Evolutionary conservation across 176 grass and related monocot genomes (phyloP).

Genomic region (Avena insularis): DNA sequence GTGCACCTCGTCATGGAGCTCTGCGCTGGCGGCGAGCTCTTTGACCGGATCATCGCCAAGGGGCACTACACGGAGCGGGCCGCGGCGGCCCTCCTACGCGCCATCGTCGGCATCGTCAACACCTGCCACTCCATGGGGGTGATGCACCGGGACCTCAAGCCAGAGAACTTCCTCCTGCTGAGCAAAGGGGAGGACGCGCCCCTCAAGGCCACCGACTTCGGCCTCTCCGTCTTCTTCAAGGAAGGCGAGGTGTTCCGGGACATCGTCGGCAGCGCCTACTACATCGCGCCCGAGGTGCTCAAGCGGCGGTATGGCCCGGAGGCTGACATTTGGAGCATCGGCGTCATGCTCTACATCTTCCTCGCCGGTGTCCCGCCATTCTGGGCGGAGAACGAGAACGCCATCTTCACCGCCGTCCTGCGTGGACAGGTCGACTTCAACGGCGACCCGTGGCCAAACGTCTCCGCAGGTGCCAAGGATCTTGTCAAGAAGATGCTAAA

Average conservation of each 20-base stretch:
- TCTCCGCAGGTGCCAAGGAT: conserved; percentile 71
- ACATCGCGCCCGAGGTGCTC: conserved; percentile 84
- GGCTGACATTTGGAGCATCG: conserved; percentile 85
- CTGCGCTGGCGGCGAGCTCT: conserved; percentile 86
- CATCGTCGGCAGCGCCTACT: conserved; percentile 82
- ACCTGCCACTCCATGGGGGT: conserved; percentile 59
- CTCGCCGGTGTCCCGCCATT: conserved; percentile 80
- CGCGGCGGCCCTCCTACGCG: conserved; percentile 53
- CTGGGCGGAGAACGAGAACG: conserved; percentile 80
- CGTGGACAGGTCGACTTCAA: conserved; percentile 62
- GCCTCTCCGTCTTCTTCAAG: conserved; percentile 87
- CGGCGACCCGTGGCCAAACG: conserved; percentile 72
- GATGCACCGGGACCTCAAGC: conserved; percentile 90
- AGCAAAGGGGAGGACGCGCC: conserved; percentile 64
- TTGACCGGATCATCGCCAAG: conserved; percentile 81
- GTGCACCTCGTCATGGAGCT: conserved; percentile 96
- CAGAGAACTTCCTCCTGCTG: conserved; percentile 77
- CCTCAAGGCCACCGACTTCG: conserved; percentile 87
- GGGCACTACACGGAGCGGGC: conserved; percentile 86
- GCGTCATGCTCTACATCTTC: conserved; percentile 93
- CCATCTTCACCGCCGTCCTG: conserved; percentile 77
- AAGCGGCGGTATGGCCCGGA: conserved; percentile 75
- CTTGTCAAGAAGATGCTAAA: conserved; percentile 80
- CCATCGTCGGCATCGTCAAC: conserved; percentile 67
- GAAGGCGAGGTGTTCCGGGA: conserved; percentile 72